Conservation (phyloP, 148 eudicot genomes). For the Vaccinium vitisidaea region DNA sequence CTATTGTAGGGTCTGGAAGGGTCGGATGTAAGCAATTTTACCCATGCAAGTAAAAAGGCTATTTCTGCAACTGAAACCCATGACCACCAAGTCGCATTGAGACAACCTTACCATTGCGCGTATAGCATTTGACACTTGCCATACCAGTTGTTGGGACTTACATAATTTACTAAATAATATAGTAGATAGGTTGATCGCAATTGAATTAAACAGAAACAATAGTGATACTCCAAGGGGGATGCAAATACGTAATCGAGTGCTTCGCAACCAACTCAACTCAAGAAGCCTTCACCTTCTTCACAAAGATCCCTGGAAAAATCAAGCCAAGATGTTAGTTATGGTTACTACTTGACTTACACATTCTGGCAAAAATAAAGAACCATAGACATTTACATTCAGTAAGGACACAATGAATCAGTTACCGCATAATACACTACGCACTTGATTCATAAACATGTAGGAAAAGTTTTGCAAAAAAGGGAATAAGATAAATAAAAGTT, state of each 20-base stretch:
- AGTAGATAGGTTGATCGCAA: background rate
- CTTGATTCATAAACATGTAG: background rate
- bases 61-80: background rate
- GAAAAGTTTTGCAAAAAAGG: background rate
- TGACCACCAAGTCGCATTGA: background rate
- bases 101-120: background rate
- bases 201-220: background rate
- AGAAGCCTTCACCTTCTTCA: background rate
- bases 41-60: background rate
- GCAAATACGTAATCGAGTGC: background rate
- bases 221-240: background rate
- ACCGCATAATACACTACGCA: background rate
- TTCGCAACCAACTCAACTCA: background rate
- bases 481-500: background rate
- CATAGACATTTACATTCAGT: background rate
- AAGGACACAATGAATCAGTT: background rate
- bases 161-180: background rate
- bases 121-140: background rate
- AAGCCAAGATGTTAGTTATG: background rate
- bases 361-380: background rate
- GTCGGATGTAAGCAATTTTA: background rate
- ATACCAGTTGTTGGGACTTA: background rate
- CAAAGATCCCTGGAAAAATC: background rate
- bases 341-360: constrained; percentile 1
- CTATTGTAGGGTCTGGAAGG: background rate